Base-by-base conservation (phyloP, 1,284 basidiomycete species). In the Melampsora larici-populina region DNA sequence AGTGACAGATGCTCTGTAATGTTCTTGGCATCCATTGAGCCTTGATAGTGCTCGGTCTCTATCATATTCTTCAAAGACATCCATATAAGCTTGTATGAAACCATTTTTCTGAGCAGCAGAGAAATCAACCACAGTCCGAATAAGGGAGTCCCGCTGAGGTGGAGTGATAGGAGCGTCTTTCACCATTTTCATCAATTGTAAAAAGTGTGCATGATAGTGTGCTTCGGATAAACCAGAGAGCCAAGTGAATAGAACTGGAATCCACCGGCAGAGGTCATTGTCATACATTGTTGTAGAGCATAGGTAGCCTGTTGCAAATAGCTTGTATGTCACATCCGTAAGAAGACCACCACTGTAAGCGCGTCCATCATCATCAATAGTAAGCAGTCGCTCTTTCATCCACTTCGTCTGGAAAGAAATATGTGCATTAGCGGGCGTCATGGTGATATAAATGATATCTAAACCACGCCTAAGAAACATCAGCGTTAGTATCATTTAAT, bases 331-430 rank as follows among this genome's bases (percentile, higher is more conserved):
- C 11, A 70, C 51, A 29, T 70, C 51, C 5, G 49, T 55, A 1
- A 70, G 15, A 1, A 70, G 49, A 1, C 51, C 48, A 15, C 31
- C 40, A 4, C 31, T 51, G 6, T 58, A 70, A 6, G n/a, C 26
- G 26, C 55, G 1, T 7, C 24, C 18, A 17, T 55, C 21, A 21
- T 33, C 60, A n/a, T 70, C 31, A 6, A 21, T 7, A 18, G 43
- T 48, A 11, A 58, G 9, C 11, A 70, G 21, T 31, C 4, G 2
- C 1, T 60, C 24, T 13, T 4, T 17, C 69, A 70, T 70, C 69
- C 69, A 70, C 13, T 55, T 8, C 1, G 69, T 60, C 62, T 70
- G 69, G 55, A 70, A 70, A 1, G 36, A 29, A 24, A 70, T 60
- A 29, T 70, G 69, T 8, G 51, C 68, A 8, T 13, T 9, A 11